A percentile compares a stretch with the other conserved stretches of the same genome.
phyloP scores from a whole-genome alignment of 768 basidiomycete genomes.

The Rickenella mellea region DNA sequence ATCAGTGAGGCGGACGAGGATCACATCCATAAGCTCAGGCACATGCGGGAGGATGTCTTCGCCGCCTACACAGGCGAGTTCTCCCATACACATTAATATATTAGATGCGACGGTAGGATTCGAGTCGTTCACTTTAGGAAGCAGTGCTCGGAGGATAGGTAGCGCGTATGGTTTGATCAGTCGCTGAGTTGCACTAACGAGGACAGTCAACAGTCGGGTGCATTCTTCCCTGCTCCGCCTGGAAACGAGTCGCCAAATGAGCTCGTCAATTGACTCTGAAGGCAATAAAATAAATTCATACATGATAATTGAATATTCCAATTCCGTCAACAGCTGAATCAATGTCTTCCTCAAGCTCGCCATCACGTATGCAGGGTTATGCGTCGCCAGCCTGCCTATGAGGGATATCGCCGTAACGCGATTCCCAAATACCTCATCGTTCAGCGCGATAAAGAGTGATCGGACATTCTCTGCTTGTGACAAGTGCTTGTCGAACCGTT shows the following conservation, averaged over 20 bases:
- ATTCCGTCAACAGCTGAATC: conserved; percentile 91
- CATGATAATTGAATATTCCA: conserved; percentile 87
- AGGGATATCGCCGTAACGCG: conserved; percentile 83
- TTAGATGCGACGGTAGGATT: conserved; percentile 87
- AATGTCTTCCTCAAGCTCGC: conserved; percentile 91
- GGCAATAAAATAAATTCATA: too few relatives aligned
- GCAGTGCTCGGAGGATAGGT: conserved; percentile 86
- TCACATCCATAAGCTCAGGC: conserved; percentile 80
- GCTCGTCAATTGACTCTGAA: too few relatives aligned
- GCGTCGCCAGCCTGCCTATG: conserved; percentile 87
- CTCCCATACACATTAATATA: conserved; percentile 89
- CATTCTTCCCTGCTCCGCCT: conserved; percentile 89
- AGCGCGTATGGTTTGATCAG: conserved; percentile 94
- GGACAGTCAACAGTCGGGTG: conserved; percentile 77
- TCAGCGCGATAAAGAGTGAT: conserved; percentile 91
- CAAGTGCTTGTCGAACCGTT: conserved; percentile 92
- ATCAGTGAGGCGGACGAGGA: conserved; percentile 84
- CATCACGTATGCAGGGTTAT: conserved; percentile 99
- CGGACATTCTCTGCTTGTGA: conserved; percentile 98
- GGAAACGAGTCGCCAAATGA: too few relatives aligned
- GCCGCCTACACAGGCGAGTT: conserved; percentile 86
- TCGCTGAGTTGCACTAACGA: conserved; percentile 86
- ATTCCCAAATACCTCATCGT: conserved; percentile 94
- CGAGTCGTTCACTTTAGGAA: conserved; percentile 78
- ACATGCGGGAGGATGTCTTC: conserved; percentile 83